Evolutionary conservation across 306 rosid species (phyloP), one percentile per base, ranked within the genome.

Genomic region (Quillaja saponaria): DNA sequence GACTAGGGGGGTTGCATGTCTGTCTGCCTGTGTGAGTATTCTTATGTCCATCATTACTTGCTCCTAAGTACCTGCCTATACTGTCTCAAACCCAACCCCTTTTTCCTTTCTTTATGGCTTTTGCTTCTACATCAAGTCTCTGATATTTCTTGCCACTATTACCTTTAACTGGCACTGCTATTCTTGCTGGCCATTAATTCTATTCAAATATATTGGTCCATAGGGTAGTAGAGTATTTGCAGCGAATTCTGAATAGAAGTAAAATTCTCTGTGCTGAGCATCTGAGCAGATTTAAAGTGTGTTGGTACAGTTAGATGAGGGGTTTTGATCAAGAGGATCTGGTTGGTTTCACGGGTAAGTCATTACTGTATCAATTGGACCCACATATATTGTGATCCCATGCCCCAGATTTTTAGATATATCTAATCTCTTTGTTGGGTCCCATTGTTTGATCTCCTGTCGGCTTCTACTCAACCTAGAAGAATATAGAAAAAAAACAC

Each of bases 21-120:
- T 25, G 31, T 25, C 31, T 25, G 3, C 4, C 4, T 25, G 3
- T 1, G 4, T 25, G 31, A 25, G 3, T 25, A 25, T 6, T 7
- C 50, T 47, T 71, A 61, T 74, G 61, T 53, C 16, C 76, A 80
- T 76, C 82, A 72, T 76, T 72, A 72, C 82, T 64, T 64, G 64
- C 73, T 53, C 58, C 66, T 61, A 54, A 64, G 7, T 50, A 33
- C 73, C 81, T 76, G 73, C 66, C 52, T 0, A 13, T 65, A 40
- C 66, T 69, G 38, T 63, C 73, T 60, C 66, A 10, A 57, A 64
- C 20, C 48, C 16, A 33, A 3, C 0, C 7, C 66, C 9, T 1
- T 11, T 40, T 25, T 31, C 19, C 54, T 11, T 17, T 10, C 42
- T 31, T 14, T 55, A 10, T 16, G 7, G 25, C 72, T 51, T n/a